A percentile compares a stretch with the other conserved stretches of the same genome.
Evolutionary conservation across 1,284 basidiomycete genomes (phyloP).

Genomic region (Austroboletus novae-zelandiae): DNA sequence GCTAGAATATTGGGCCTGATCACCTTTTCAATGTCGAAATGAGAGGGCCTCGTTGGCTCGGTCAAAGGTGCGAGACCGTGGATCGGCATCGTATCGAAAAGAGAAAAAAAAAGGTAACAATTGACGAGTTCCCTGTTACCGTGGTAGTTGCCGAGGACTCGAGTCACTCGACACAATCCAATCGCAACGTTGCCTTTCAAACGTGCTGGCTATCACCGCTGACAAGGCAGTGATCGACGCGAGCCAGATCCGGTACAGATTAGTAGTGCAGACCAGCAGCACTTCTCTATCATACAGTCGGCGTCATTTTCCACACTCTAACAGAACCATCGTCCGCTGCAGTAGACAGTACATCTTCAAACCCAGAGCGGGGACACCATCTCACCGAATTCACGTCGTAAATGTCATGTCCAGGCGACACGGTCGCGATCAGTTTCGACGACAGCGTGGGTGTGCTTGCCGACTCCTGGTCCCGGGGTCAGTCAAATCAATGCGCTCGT

Average conservation of each 20-base stretch:
- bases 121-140: no score
- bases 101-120: neutral
- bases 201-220: no score
- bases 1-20: conserved; percentile 94
- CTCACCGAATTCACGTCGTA: conserved; percentile 76
- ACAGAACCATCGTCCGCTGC: conserved; percentile 78
- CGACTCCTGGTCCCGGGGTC: conserved; percentile 12
- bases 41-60: conserved; percentile 57
- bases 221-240: no score
- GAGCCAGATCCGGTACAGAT: no score
- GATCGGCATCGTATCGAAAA: conserved; percentile 40
- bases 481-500: neutral
- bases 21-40: conserved; percentile 81
- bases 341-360: conserved; percentile 67
- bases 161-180: no score
- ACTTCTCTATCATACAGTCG: neutral
- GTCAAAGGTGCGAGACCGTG: conserved; percentile 41
- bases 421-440: conserved; percentile 48
- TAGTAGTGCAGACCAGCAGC: neutral
- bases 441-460: conserved; percentile 29
- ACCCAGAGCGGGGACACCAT: conserved; percentile 70
- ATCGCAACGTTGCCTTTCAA: no score
- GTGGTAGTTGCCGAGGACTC: no score
- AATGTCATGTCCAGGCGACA: conserved; percentile 66
- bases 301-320: conserved; percentile 58